phyloP scores from a whole-genome alignment of 2,329 filamentous ascomycete genomes.

The Neofusicoccum umdonicola region DNA sequence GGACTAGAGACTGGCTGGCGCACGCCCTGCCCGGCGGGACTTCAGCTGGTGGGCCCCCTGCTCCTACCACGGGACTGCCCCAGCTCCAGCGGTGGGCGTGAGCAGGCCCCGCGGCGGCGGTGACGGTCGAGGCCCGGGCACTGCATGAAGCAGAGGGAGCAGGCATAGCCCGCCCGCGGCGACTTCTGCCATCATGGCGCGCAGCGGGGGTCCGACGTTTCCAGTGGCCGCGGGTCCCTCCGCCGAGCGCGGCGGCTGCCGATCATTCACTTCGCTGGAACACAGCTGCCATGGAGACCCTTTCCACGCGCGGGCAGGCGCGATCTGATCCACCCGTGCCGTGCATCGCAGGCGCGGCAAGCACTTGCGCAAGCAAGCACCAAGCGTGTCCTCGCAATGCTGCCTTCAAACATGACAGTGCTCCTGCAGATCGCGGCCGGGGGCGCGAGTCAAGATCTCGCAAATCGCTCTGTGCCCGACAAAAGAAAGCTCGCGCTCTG shows the following conservation, averaged over 20 bases:
- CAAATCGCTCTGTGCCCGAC: not conserved
- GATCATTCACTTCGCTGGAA: not conserved
- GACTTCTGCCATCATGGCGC: conserved; percentile 2
- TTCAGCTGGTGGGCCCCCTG: not conserved
- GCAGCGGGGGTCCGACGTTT: not conserved
- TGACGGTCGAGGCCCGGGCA: not conserved
- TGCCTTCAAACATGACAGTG: not conserved
- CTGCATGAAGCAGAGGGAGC: not conserved
- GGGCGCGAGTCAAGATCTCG: not conserved
- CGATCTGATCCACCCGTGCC: not conserved
- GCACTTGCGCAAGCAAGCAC: no score
- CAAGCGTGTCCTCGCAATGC: not conserved
- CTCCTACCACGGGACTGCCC: not conserved
- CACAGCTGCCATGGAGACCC: not conserved
- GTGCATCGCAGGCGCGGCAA: not conserved
- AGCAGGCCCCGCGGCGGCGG: not conserved
- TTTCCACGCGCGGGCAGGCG: not conserved
- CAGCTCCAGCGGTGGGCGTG: not conserved
- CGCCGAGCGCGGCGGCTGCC: not conserved
- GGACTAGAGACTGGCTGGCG: no score
- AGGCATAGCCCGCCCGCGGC: not conserved
- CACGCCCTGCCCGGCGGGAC: not conserved
- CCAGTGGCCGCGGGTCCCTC: not conserved
- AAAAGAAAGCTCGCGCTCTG: not conserved
- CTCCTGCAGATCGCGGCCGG: conserved; percentile 7